phyloP scores from a whole-genome alignment of 2,329 filamentous ascomycete genomes.

The Ophiostoma perfectum region DNA sequence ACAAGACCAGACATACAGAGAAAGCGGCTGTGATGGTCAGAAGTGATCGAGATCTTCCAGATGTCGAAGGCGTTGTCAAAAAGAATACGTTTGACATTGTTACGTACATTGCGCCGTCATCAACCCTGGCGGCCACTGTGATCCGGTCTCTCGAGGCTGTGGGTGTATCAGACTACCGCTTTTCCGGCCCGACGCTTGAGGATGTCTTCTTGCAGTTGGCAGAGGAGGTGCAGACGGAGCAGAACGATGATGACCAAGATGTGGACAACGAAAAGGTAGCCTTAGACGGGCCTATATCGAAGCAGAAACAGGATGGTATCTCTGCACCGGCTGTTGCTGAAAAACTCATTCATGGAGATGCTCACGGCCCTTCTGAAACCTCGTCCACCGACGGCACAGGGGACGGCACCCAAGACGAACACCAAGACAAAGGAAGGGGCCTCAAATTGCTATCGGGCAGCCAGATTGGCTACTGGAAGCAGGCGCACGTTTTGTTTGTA shows the following conservation, averaged over 20 bases:
- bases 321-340: background rate
- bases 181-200: conserved; percentile 84
- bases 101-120: conserved; percentile 66
- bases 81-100: conserved; percentile 63
- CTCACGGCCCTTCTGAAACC: background rate
- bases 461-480: conserved; percentile 62
- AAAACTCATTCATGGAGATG: background rate
- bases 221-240: conserved; percentile 64
- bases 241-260: conserved; percentile 15
- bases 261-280: background rate
- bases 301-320: background rate
- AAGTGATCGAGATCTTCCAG: conserved; percentile 35
- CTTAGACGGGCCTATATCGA: background rate
- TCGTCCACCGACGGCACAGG: background rate
- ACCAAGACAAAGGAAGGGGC: conserved; percentile 29
- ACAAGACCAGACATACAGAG: conserved; percentile 41
- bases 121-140: conserved; percentile 63
- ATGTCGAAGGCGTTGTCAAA: conserved; percentile 52
- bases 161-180: conserved; percentile 70
- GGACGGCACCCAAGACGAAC: conserved; percentile 17
- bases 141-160: conserved; percentile 62
- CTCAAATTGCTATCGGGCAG: conserved; percentile 62
- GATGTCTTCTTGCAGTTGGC: conserved; percentile 86
- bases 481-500: conserved; percentile 67
- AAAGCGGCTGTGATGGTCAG: conserved; percentile 35